These are phyloP conservation scores for Salvia sclarea DNA, from an alignment of 305 asterid genomes.

Conservation along the genomic window DNA sequence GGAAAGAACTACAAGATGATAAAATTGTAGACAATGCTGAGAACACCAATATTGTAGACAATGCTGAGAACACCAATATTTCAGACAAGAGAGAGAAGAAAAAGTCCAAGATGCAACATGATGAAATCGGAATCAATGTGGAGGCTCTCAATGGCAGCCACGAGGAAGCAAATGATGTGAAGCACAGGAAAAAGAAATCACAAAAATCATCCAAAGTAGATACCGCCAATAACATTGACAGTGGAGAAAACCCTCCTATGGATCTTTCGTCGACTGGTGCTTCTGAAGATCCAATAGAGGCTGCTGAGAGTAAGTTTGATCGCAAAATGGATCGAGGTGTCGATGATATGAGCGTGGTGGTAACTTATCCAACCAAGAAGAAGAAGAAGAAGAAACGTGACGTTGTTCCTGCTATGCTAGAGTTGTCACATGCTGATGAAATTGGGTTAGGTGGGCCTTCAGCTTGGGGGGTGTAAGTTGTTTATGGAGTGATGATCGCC, in stretches of 20 bases:
- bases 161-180: conserved; percentile 36
- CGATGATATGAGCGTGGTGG: conserved; percentile 45
- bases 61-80: conserved; percentile 21
- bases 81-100: conserved; percentile 43
- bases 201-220: conserved; percentile 39
- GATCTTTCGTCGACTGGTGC: conserved; percentile 45
- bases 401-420: conserved; percentile 42
- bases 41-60: conserved; percentile 24
- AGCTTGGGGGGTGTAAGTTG: conserved; percentile 60
- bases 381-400: conserved; percentile 43
- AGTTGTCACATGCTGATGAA: conserved; percentile 44
- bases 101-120: conserved; percentile 35
- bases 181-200: conserved; percentile 51
- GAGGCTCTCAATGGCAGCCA: conserved; percentile 29
- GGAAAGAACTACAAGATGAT: conserved; percentile 38
- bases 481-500: neutral
- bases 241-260: conserved; percentile 56
- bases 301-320: conserved; percentile 30
- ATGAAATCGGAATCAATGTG: conserved; percentile 22
- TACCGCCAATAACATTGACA: conserved; percentile 45
- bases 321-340: conserved; percentile 28
- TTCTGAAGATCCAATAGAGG: conserved; percentile 24
- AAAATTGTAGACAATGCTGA: conserved; percentile 26
- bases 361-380: conserved; percentile 44
- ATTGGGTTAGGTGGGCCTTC: conserved; percentile 87